Evolutionary conservation across 805 yeast species (phyloP), one percentile per base, ranked within the genome.

Genomic region (Wickerhamiella lipophila): DNA sequence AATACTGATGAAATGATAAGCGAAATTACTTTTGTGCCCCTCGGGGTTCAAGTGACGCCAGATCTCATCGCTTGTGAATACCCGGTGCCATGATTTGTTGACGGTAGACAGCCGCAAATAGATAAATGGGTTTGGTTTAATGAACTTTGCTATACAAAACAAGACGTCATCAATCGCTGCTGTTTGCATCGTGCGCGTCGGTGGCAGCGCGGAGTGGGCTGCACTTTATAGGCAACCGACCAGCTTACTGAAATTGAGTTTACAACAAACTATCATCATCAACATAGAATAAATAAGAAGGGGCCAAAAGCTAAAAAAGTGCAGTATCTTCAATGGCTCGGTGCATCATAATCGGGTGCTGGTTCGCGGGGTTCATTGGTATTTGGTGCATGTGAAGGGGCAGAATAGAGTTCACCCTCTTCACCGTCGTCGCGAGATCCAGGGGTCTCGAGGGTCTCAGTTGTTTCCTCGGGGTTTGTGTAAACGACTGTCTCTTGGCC

Each of bases 41-140:
- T 36, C 5, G n/a, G 41, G 41, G 15, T 36, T 36, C 13, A 42
- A 12, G 23, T 21, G 21, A 21, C 21, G 16, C 47, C 47, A 44
- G 15, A 34, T 16, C 22, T 18, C 21, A 21, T 44, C 47, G 23
- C 41, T 34, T 16, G 35, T 34, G 12, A 44, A 44, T 8, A 44
- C 34, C 5, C 18, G 21, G 16, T 44, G 34, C 34, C 34, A 44
- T 11, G 19, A 13, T 16, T 26, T 19, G 16, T 6, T 23, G 26
- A 44, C 47, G 40, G 25, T 32, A 6, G 41, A 25, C 18, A 44
- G 32, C 6, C 40, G 40, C 15, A 19, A 11, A 36, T 19, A 36
- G 6, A 21, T 12, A 12, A 36, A 36, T 12, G 41, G 41, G 26
- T 36, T 22, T 5, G 41, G 41, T 13, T 18, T 26, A 5, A 29